Conservation (phyloP, 2,329 filamentous ascomycete genomes). For the Xylariaceae sp. region DNA sequence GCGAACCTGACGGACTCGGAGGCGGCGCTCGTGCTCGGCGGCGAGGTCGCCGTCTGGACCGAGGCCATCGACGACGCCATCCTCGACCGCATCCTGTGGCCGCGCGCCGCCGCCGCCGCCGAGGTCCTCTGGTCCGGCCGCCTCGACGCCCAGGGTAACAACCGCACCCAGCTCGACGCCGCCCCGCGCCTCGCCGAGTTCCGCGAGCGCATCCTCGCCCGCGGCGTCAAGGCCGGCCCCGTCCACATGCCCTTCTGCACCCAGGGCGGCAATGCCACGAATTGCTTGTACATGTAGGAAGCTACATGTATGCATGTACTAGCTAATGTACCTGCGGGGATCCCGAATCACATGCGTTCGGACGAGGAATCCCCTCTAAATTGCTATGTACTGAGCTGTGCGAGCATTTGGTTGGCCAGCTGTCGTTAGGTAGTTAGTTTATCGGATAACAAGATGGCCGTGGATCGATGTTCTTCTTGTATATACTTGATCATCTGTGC, state of each 20-base stretch:
- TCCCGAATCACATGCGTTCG: background rate
- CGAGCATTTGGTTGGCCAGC: too few relatives aligned
- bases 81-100: constrained; percentile 78
- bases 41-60: constrained; percentile 80
- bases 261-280: constrained; percentile 57
- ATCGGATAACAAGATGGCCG: background rate
- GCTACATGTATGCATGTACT: constrained; percentile 8
- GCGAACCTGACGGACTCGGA: constrained; percentile 62
- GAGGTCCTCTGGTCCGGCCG: constrained; percentile 82
- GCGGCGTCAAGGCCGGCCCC: constrained; percentile 64
- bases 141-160: constrained; percentile 65
- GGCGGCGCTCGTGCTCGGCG: constrained; percentile 73
- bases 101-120: constrained; percentile 70
- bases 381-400: too few relatives aligned
- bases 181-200: constrained; percentile 72
- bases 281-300: constrained; percentile 40
- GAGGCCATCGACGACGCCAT: constrained; percentile 79
- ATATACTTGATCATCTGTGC: constrained; percentile 10
- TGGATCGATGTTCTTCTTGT: constrained; percentile 18
- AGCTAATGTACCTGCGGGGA: background rate
- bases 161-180: constrained; percentile 72
- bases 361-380: too few relatives aligned
- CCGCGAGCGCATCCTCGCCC: constrained; percentile 72
- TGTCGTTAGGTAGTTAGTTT: background rate
- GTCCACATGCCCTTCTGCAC: constrained; percentile 76